Evolutionary conservation across 768 basidiomycete genomes (phyloP), one percentile per base, ranked within the genome.

Genomic region (Lactifluus volemus): DNA sequence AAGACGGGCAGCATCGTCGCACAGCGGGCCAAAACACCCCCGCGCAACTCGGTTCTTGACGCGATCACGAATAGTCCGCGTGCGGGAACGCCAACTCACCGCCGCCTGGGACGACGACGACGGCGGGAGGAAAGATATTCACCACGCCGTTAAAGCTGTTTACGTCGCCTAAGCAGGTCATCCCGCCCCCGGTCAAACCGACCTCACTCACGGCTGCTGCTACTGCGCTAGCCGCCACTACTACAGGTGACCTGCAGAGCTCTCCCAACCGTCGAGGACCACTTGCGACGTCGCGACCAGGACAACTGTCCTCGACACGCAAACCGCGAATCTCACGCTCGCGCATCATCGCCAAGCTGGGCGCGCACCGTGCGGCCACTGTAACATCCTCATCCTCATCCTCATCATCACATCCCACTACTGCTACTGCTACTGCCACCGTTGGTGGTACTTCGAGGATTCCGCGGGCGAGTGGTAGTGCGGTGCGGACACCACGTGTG

Each of bases 241-340:
- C 54, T 32, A 5, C 54, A 2, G 9, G 8, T 53, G 44, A 19
- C n/a, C 19, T 21, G 25, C 25, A 25, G 25, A 25, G 25, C 25
- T 25, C 25, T 2, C 44, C 44, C 44, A 19, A 45, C 19, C 44
- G 44, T 10, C n/a, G 2, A 25, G 30, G 17, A 8, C 49, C 12
- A 34, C 32, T 9, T 9, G 32, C 32, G 9, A 34, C 29, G 49
- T 32, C 38, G 67, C 15, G 73, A 71, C 56, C 68, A 68, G 5
- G 75, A 73, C 59, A 63, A 68, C 15, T 59, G 73, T 19, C 76
- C 30, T 77, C 10, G 8, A 38, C 79, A 9, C 81, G 86, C 59
- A 85, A 83, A 69, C 89, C 89, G 4, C 81, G 88, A 8, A 88
- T 92, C 64, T 92, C 89, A 47, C 81, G 90, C 42, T 88, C 88